Conservation (phyloP, 768 basidiomycete genomes). For the Paxillus rubicundulus region DNA sequence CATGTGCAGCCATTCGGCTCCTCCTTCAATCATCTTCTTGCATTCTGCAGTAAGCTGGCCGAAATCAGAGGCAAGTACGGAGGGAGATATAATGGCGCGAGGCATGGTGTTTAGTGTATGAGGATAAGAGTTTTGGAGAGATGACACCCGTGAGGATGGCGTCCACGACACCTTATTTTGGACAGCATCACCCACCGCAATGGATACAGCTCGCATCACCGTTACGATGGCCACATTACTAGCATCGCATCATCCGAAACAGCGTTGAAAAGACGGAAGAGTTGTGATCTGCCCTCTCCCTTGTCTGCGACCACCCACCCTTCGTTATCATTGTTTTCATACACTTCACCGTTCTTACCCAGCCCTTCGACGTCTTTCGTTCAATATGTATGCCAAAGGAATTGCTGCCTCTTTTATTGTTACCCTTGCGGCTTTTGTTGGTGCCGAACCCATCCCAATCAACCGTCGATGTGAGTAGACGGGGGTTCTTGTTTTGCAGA, state of each 20-base stretch:
- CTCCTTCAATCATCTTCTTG: conserved; percentile 91
- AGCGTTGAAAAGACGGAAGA: background rate
- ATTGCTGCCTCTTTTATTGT: conserved; percentile 37
- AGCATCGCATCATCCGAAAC: background rate
- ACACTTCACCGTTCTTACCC: background rate
- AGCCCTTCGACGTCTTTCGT: background rate
- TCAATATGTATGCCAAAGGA: conserved; percentile 30
- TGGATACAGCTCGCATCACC: too few species aligned
- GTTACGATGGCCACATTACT: background rate
- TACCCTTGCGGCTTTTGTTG: conserved; percentile 32
- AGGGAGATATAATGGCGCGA: conserved; percentile 91
- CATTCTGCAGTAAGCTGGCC: conserved; percentile 94
- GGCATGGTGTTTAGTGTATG: conserved; percentile 51
- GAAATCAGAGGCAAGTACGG: conserved; percentile 96
- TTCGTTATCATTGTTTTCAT: background rate
- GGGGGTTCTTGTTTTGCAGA: background rate
- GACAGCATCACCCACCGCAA: background rate
- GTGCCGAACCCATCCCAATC: conserved; percentile 37
- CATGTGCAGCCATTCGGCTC: conserved; percentile 99
- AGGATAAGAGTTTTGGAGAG: conserved; percentile 5
- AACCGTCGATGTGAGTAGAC: conserved; percentile 43
- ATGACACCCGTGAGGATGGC: conserved; percentile 4
- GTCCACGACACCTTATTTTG: conserved; percentile 24
- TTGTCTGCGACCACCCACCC: conserved; percentile 6
- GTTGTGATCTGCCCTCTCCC: background rate